These are phyloP conservation scores for Furcasterigmium sp. DNA, from an alignment of 2,329 filamentous ascomycete species.

Conservation along the genomic window DNA sequence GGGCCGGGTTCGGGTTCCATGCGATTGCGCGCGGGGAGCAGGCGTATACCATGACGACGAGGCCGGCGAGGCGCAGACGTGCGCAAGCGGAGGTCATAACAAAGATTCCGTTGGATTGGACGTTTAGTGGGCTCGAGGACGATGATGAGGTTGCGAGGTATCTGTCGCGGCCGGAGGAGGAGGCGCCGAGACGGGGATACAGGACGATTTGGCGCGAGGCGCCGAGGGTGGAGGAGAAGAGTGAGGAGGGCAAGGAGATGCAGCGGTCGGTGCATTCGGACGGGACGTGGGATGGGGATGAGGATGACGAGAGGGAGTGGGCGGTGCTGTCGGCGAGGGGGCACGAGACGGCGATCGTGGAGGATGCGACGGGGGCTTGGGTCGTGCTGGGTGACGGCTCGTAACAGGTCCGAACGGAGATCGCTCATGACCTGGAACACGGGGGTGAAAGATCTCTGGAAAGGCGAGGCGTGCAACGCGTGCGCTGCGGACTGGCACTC, in stretches of 20 bases:
- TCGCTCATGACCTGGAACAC: too few relatives aligned
- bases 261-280: neutral
- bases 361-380: conserved; percentile 28
- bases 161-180: too few relatives aligned
- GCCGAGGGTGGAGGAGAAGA: conserved; percentile 35
- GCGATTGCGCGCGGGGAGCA: conserved; percentile 31
- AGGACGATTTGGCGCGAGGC: conserved; percentile 20
- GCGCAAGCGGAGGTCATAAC: conserved; percentile 14
- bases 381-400: conserved; percentile 40
- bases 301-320: conserved; percentile 27
- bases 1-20: conserved; percentile 30
- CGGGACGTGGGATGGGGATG: conserved; percentile 12
- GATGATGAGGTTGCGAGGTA: conserved; percentile 32
- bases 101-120: conserved; percentile 32
- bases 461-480: conserved; percentile 19
- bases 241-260: too few relatives aligned
- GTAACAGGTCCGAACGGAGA: conserved; percentile 42
- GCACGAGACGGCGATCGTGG: conserved; percentile 18
- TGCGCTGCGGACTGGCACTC: conserved; percentile 33
- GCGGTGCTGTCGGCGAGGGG: neutral
- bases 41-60: conserved; percentile 30
- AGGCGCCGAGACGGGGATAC: conserved; percentile 7
- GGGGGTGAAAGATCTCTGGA: too few relatives aligned
- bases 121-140: conserved; percentile 35
- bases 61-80: conserved; percentile 27